phyloP scores from a whole-genome alignment of 2,329 filamentous ascomycete species.

The Rutstroemia sp. region DNA sequence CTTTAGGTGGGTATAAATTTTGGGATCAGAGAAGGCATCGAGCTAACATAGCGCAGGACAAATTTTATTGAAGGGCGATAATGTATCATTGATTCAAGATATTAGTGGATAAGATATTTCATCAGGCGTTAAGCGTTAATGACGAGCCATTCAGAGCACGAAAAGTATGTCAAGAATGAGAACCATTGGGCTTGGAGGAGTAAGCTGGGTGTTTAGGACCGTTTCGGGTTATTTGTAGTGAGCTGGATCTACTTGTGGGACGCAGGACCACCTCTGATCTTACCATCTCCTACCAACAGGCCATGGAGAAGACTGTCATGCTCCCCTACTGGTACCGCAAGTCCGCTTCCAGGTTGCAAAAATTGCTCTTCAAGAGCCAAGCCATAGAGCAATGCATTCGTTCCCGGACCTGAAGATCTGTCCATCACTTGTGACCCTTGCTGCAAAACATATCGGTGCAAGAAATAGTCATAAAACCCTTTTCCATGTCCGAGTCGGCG shows the following conservation, averaged over 20 bases:
- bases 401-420: conserved; percentile 50
- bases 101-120: conserved; percentile 26
- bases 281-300: conserved; percentile 64
- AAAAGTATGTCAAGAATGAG: conserved; percentile 16
- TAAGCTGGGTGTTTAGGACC: conserved; percentile 7
- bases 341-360: conserved; percentile 47
- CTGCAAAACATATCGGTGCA: conserved; percentile 59
- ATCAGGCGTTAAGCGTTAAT: conserved; percentile 22
- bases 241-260: conserved; percentile 11
- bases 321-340: conserved; percentile 64
- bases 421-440: conserved; percentile 23
- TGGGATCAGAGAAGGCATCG: neutral
- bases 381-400: conserved; percentile 56
- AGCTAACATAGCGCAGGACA: conserved; percentile 39
- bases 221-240: conserved; percentile 7
- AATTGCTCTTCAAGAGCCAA: conserved; percentile 83
- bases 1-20: conserved; percentile 57
- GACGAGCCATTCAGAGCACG: conserved; percentile 14
- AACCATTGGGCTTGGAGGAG: conserved; percentile 8
- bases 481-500: conserved; percentile 86
- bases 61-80: conserved; percentile 61
- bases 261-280: conserved; percentile 37
- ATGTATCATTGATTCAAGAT: conserved; percentile 54
- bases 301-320: conserved; percentile 78
- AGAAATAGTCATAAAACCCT: conserved; percentile 93